A percentile compares a stretch with the other conserved stretches of the same genome.
phyloP scores from a whole-genome alignment of 1,284 basidiomycete species.

The Microbotryum saponariae region DNA sequence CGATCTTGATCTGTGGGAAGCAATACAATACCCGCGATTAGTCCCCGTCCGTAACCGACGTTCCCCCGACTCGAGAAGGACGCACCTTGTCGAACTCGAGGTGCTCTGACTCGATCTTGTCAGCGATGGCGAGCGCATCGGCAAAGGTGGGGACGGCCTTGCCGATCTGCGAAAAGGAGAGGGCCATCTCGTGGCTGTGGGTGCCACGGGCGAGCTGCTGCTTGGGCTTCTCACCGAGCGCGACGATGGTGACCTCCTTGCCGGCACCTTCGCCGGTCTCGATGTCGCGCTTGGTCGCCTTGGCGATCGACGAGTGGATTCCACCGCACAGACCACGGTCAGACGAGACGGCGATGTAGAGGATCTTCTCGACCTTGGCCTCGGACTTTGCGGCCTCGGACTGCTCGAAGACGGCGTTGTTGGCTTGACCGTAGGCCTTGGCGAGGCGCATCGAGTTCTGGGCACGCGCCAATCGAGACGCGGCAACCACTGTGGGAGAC shows the following conservation, averaged over 20 bases:
- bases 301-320: slow-evolving; percentile 96
- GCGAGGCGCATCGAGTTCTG: slow-evolving; percentile 89
- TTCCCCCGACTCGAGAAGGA: slow-evolving; percentile 5
- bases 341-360: slow-evolving; percentile 88
- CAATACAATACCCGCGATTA: background rate
- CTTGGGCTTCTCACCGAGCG: slow-evolving; percentile 94
- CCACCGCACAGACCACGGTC: slow-evolving; percentile 99
- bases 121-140: slow-evolving; percentile 87
- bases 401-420: slow-evolving; percentile 42
- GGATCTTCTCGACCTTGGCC: slow-evolving; percentile 51
- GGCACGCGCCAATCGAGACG: slow-evolving; percentile 65
- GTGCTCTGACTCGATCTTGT: slow-evolving; percentile 79
- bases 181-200: slow-evolving; percentile 58
- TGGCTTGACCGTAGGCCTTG: slow-evolving; percentile 80
- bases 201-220: slow-evolving; percentile 58
- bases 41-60: background rate
- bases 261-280: slow-evolving; percentile 45
- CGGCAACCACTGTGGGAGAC: slow-evolving; percentile 58
- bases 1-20: slow-evolving; percentile 52
- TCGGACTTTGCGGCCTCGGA: slow-evolving; percentile 32
- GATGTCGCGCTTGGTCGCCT: slow-evolving; percentile 66
- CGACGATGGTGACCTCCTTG: slow-evolving; percentile 61
- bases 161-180: slow-evolving; percentile 97
- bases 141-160: slow-evolving; percentile 95
- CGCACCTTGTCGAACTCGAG: slow-evolving; percentile 74